Evolutionary conservation across 1,284 basidiomycete species (phyloP), one percentile per base, ranked within the genome.

Genomic region (Porogramme epimiltina): DNA sequence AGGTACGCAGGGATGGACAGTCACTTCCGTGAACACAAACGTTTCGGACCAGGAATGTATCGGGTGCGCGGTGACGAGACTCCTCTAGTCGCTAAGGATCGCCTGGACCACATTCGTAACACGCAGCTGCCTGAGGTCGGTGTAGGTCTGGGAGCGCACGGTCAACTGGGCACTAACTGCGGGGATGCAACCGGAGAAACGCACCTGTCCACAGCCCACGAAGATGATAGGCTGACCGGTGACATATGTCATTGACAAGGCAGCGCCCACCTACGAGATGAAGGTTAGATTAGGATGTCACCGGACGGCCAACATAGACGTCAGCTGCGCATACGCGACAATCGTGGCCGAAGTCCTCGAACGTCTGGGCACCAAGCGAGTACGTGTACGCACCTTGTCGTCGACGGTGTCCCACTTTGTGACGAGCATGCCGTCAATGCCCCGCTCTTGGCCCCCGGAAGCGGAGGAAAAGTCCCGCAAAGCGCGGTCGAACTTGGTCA

Each of bases 351-450:
- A 31, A 31, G 13, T 6, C 28, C 6, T 13, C 28, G 28, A 6
- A 8, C 28, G 28, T 6, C 6, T 6, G 28, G 6, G 28, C 6
- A 31, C 8, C 8, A 37, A 9, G n/a, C 9, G 34, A 37, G n/a
- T n/a, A n/a, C 28, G 6, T 37, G 10, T 13, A 22, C 49, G 59
- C 45, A 87, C 91, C 81, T 93, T 93, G 71, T 94, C 92, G 63
- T 93, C 92, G 11, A 98, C 95, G 0, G 95, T 98, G 68, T 98
- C 95, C 87, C 95, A 97, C 72, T 98, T 98, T 31, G 95, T 98
- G 52, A 98, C 84, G 38, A 98, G 75, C 87, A 97, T 98, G 22
- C 95, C 95, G 66, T 98, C 95, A 56, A 98, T 95, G 1, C 95
- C 95, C 38, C 94, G 82, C 47, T 87, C 86, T 63, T 84, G 84